Evolutionary conservation across 1,284 basidiomycete genomes (phyloP).

Genomic region (Amylostereum areolatum): DNA sequence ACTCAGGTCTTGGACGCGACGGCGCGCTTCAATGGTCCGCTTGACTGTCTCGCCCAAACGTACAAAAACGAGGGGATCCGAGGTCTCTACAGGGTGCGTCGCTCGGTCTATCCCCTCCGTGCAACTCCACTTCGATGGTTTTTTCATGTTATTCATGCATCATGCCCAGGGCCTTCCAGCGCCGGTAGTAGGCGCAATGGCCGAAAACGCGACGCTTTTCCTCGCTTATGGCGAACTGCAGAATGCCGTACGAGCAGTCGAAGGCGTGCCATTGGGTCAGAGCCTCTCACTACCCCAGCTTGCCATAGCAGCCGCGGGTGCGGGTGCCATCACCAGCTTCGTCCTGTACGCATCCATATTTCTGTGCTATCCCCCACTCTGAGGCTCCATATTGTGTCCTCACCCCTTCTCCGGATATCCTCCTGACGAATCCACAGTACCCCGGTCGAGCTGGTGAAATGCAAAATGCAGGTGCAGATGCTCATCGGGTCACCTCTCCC

Average conservation of each 20-base stretch:
- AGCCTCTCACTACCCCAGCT: slow-evolving; percentile 59
- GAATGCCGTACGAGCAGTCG: slow-evolving; percentile 47
- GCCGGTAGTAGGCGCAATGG: slow-evolving; percentile 86
- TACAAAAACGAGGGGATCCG: slow-evolving; percentile 70
- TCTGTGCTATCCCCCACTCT: slow-evolving; percentile 1
- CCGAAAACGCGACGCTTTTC: slow-evolving; percentile 86
- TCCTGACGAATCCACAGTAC: slow-evolving; percentile 42
- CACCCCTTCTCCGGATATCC: not conserved
- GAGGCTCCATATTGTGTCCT: no score
- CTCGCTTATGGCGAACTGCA: slow-evolving; percentile 84
- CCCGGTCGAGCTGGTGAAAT: slow-evolving; percentile 89
- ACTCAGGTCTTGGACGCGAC: slow-evolving; percentile 73
- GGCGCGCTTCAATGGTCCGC: slow-evolving; percentile 68
- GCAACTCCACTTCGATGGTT: slow-evolving; percentile 2
- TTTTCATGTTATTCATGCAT: slow-evolving; percentile 6
- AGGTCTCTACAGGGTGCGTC: slow-evolving; percentile 75
- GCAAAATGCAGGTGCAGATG: slow-evolving; percentile 95
- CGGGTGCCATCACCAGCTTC: slow-evolving; percentile 79
- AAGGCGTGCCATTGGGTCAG: slow-evolving; percentile 25
- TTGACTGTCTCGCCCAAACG: slow-evolving; percentile 79
- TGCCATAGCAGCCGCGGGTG: slow-evolving; percentile 71
- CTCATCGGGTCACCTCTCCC: slow-evolving; percentile 34
- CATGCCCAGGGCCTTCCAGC: slow-evolving; percentile 73
- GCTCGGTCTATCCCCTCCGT: not conserved
- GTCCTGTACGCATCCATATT: slow-evolving; percentile 49